These are phyloP conservation scores for Porodaedalea pini DNA, from an alignment of 1,284 basidiomycete genomes.

Conservation along the genomic window DNA sequence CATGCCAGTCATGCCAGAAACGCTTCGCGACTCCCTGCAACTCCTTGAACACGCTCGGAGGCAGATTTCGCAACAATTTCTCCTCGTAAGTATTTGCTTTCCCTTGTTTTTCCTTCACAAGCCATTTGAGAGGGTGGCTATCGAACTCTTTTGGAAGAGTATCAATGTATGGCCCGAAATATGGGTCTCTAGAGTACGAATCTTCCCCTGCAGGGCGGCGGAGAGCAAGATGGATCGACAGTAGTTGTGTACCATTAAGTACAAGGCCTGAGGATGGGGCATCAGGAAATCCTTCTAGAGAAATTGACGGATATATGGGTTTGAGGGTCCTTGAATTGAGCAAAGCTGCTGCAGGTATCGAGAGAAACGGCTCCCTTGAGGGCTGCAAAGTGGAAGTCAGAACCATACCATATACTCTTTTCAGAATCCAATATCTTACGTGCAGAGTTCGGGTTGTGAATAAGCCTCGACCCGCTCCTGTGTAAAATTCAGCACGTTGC, in stretches of 20 bases:
- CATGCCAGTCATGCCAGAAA: constrained; percentile 59
- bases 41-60: constrained; percentile 46
- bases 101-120: constrained; percentile 36
- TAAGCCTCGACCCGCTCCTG: constrained; percentile 70
- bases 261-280: constrained; percentile 20
- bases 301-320: constrained; percentile 43
- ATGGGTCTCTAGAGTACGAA: constrained; percentile 45
- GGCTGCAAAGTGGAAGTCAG: neutral
- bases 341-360: constrained; percentile 64
- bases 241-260: constrained; percentile 54
- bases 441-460: constrained; percentile 48
- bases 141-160: constrained; percentile 66
- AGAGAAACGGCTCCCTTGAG: constrained; percentile 45
- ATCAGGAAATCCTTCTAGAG: constrained; percentile 9
- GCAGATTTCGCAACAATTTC: constrained; percentile 42
- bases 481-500: neutral
- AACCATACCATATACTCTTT: neutral
- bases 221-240: constrained; percentile 49
- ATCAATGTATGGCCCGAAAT: constrained; percentile 76
- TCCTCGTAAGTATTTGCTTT: constrained; percentile 22
- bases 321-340: constrained; percentile 67
- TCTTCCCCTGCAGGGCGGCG: constrained; percentile 30
- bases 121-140: constrained; percentile 74
- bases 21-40: constrained; percentile 47
- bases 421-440: constrained; percentile 35